Evolutionary conservation across 805 yeast species (phyloP).

Genomic region (Wickerhamiella australiensis): DNA sequence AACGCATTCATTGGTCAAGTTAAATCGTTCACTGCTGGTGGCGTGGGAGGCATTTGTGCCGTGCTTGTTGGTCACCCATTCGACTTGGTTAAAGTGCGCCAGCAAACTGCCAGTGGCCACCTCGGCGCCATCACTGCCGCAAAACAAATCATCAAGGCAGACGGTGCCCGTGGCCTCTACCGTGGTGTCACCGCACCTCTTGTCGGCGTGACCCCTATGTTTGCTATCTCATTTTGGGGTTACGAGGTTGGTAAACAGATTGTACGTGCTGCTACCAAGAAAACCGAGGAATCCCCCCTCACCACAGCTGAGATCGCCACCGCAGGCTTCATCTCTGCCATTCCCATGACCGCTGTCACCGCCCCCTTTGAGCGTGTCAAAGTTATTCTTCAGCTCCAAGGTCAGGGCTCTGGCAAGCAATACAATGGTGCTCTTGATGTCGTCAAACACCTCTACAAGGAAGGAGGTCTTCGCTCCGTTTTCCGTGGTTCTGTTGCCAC

Average conservation of each 20-base stretch:
- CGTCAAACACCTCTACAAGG: slow-evolving; percentile 52
- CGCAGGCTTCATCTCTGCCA: slow-evolving; percentile 89
- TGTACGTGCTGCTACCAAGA: slow-evolving; percentile 37
- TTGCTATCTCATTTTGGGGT: slow-evolving; percentile 98
- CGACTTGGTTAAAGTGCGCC: slow-evolving; percentile 81
- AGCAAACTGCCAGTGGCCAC: slow-evolving; percentile 64
- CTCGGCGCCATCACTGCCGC: slow-evolving; percentile 56
- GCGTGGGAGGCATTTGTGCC: slow-evolving; percentile 93
- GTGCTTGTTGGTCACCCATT: slow-evolving; percentile 95
- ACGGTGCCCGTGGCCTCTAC: slow-evolving; percentile 72
- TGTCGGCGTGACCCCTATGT: slow-evolving; percentile 96
- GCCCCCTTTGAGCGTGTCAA: slow-evolving; percentile 96
- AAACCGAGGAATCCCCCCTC: slow-evolving; percentile 33
- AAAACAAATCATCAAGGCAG: slow-evolving; percentile 52
- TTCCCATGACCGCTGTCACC: slow-evolving; percentile 92
- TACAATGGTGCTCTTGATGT: slow-evolving; percentile 44
- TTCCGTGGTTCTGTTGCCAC: slow-evolving; percentile 90
- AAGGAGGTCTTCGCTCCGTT: slow-evolving; percentile 74
- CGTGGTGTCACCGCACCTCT: slow-evolving; percentile 91
- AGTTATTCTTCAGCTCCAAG: slow-evolving; percentile 79
- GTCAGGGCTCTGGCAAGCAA: slow-evolving; percentile 30
- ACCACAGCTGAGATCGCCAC: slow-evolving; percentile 62
- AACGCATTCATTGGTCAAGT: slow-evolving; percentile 50
- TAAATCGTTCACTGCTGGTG: slow-evolving; percentile 84
- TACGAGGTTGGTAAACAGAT: slow-evolving; percentile 82